Conservation (phyloP, 2,329 filamentous ascomycete species). For the Monosporascus sp. region DNA sequence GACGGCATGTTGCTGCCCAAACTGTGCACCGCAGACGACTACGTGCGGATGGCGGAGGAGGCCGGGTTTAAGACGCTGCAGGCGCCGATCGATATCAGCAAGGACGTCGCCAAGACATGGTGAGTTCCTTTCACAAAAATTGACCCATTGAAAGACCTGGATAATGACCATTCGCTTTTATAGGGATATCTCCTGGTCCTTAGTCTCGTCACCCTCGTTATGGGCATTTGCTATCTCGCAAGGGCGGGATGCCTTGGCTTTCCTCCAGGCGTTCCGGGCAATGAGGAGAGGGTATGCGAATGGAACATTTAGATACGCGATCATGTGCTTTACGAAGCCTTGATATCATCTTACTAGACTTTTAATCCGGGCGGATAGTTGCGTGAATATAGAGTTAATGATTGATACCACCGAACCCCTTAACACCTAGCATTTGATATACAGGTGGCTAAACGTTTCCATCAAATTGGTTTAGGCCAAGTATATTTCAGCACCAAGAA, state of each 20-base stretch:
- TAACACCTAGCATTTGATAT: too few relatives aligned
- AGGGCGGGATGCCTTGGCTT: slow-evolving; percentile 55
- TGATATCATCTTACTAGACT: slow-evolving; percentile 1
- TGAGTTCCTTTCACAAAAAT: slow-evolving; percentile 25
- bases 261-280: slow-evolving; percentile 56
- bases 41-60: slow-evolving; percentile 43
- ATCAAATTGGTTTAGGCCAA: too few relatives aligned
- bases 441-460: too few relatives aligned
- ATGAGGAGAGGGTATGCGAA: slow-evolving; percentile 57
- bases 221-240: slow-evolving; percentile 59
- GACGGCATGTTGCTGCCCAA: slow-evolving; percentile 58
- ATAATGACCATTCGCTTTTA: not conserved
- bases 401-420: too few relatives aligned
- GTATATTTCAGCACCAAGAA: too few relatives aligned
- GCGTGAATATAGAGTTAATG: too few relatives aligned
- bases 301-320: slow-evolving; percentile 53
- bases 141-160: not conserved
- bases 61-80: slow-evolving; percentile 43
- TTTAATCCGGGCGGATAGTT: too few relatives aligned
- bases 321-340: slow-evolving; percentile 51
- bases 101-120: slow-evolving; percentile 56
- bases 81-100: slow-evolving; percentile 51
- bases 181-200: slow-evolving; percentile 59
- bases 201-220: slow-evolving; percentile 54
- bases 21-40: slow-evolving; percentile 48